Evolutionary conservation across 2,329 filamentous ascomycete genomes (phyloP).

Genomic region (Penicillium sp.): DNA sequence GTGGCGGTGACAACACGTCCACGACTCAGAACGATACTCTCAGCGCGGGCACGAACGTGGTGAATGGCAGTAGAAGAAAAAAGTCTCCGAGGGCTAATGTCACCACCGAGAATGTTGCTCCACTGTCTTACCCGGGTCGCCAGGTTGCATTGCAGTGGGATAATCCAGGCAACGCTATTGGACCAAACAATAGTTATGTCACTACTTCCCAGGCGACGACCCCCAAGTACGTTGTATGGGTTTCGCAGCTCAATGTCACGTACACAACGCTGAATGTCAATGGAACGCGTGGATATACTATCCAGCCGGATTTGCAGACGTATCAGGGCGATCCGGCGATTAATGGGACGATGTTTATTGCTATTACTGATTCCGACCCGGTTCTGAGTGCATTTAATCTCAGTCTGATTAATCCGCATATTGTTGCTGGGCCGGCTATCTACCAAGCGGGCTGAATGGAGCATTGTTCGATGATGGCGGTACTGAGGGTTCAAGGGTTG

Average conservation of each 20-base stretch:
- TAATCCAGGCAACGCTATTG: constrained; percentile 63
- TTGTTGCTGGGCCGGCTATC: constrained; percentile 67
- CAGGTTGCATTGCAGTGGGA: constrained; percentile 74
- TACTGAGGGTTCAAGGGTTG: too few relatives aligned
- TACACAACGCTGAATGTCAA: constrained; percentile 60
- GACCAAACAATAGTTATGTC: constrained; percentile 80
- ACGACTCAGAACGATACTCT: constrained; percentile 61
- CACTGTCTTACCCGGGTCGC: constrained; percentile 72
- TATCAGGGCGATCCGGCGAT: constrained; percentile 67
- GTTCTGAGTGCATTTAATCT: constrained; percentile 76
- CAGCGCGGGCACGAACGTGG: constrained; percentile 31
- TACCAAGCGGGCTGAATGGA: constrained; percentile 72
- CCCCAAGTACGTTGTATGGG: constrained; percentile 72
- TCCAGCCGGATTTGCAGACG: constrained; percentile 69
- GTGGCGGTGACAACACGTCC: constrained; percentile 48
- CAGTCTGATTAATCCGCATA: constrained; percentile 70
- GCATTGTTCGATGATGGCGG: not conserved
- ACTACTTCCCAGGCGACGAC: constrained; percentile 59
- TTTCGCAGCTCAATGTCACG: constrained; percentile 73
- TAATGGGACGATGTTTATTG: constrained; percentile 79
- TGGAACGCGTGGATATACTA: constrained; percentile 59
- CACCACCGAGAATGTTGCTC: constrained; percentile 65
- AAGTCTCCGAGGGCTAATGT: constrained; percentile 59
- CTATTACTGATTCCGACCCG: constrained; percentile 67
- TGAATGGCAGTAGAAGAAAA: constrained; percentile 43